Evolutionary conservation across 1,284 basidiomycete genomes (phyloP), one percentile per base, ranked within the genome.

Genomic region (Athelia psychrophila): DNA sequence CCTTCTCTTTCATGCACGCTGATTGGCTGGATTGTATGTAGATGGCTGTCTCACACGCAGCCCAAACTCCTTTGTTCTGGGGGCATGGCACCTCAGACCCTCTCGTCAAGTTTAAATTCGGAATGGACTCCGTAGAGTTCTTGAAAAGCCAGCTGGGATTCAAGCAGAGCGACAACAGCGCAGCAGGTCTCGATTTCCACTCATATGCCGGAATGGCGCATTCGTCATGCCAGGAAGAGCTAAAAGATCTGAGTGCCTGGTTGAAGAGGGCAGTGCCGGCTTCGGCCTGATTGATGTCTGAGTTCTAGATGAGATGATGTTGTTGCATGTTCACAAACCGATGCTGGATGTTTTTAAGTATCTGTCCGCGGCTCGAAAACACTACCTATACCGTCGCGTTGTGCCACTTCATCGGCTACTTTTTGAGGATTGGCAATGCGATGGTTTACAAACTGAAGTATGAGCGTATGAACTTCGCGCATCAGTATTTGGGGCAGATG

Each of bases 41-140:
- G 86, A 80, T 88, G 76, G 64, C 73, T 30, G 77, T 79, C 6
- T 69, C 76, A 13, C 74, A 83, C 58, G 79, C 81, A 19, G 72
- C 75, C 51, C 76, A 79, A 13, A 73, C 83, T n/a, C 88, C 92
- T 1, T 77, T 95, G 33, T 95, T 95, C 73, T 91, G 90, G 85
- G 95, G 90, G 5, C 91, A 94, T 57, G 94, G 94, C 8, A 80
- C 73, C n/a, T 71, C 69, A 27, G 94, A 97, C 66, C 83, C 81
- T 9, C 76, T 95, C 13, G 86, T 95, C 50, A 76, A 75, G 51
- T 78, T 76, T 57, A 57, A 67, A 23, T 61, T 77, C 45, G 78
- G 80, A 33, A 62, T 74, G 52, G 67, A 68, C 50, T 85, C 86
- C 16, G 69, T 77, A 44, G 75, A 82, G 12, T 78, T 79, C 55